phyloP scores from a whole-genome alignment of 225 moss, liverwort and hornwort species.

The Antitrichia curtipendula region DNA sequence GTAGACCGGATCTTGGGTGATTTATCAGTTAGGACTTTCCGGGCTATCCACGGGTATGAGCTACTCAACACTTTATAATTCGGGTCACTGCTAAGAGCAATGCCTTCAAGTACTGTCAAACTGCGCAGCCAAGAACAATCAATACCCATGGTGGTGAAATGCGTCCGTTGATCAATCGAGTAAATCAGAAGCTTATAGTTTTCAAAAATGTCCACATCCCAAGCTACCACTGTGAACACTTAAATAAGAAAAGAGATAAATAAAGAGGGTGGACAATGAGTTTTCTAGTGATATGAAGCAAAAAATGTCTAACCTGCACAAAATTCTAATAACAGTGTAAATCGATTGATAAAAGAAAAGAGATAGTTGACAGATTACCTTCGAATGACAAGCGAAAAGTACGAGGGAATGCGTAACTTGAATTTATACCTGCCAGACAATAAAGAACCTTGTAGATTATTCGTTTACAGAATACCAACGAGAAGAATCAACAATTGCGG shows the following conservation, averaged over 20 bases:
- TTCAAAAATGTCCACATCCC: background rate
- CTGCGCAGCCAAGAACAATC: constrained; percentile 20
- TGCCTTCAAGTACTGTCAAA: constrained; percentile 96
- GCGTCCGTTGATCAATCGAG: background rate
- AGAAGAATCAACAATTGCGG: background rate
- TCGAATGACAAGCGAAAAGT: constrained; percentile 89
- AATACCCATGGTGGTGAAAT: background rate
- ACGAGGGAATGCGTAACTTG: constrained; percentile 86
- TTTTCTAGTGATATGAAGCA: background rate
- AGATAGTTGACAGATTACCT: constrained; percentile 31
- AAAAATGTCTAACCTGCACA: background rate
- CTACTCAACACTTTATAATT: constrained; percentile 93
- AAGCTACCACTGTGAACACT: background rate
- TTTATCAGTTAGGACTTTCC: constrained; percentile 85
- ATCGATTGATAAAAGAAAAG: background rate
- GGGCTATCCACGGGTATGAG: constrained; percentile 98
- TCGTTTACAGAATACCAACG: background rate
- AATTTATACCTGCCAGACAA: constrained; percentile 59
- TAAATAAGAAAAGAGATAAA: background rate
- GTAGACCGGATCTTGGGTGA: constrained; percentile 77
- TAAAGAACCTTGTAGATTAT: background rate
- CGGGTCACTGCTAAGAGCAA: constrained; percentile 84
- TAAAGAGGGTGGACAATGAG: background rate
- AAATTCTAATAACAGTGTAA: background rate
- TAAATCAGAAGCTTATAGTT: background rate